Base-by-base conservation (phyloP, 1,284 basidiomycete species). In the Leucoagaricus sp. region DNA sequence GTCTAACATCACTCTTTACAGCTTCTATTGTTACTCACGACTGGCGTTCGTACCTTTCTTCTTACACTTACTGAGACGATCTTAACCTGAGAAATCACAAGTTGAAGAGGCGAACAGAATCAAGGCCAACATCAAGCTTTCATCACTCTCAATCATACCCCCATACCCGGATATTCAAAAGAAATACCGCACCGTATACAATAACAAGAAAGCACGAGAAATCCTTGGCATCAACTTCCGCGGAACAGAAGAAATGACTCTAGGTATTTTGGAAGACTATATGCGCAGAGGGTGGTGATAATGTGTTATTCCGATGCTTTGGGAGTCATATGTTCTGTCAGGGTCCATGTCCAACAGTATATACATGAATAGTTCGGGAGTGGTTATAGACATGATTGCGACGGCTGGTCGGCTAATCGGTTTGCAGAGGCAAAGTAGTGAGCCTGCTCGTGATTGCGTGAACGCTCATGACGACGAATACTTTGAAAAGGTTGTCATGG, bases 151-250 rank as follows among this genome's bases (percentile, higher is more conserved):
- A 13, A 50, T 46, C 13, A 45, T 58, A 2, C 56, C 60, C 12
- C 42, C 53, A 2, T 51, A 53, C 36, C 55, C 60, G 19, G 58
- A 49, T 8, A 58, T 53, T 25, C 41, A 28, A 44, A 53, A 55
- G 51, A 49, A 42, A n/a, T 49, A 58, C 31, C 23, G 31, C 25
- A 51, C 50, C 25, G 25, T 29, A 7, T 75, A 67, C 51, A 59
- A 74, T 51, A 69, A 71, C 4, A 33, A 63, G 4, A 83, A 82
- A 59, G 73, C 72, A 5, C 67, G 17, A 15, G 10, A 31, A 15
- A 67, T 82, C 44, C 71, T 85, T 7, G 80, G 76, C 1, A 65
- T 84, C 52, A 71, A 75, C 58, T 82, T 78, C 61, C 70, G 68
- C 25, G 65, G 70, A 2, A 68, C 77, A 53, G 71, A 73, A 55